Evolutionary conservation across 305 asterid species (phyloP), one percentile per base, ranked within the genome.

Genomic region (Ajuga reptans): DNA sequence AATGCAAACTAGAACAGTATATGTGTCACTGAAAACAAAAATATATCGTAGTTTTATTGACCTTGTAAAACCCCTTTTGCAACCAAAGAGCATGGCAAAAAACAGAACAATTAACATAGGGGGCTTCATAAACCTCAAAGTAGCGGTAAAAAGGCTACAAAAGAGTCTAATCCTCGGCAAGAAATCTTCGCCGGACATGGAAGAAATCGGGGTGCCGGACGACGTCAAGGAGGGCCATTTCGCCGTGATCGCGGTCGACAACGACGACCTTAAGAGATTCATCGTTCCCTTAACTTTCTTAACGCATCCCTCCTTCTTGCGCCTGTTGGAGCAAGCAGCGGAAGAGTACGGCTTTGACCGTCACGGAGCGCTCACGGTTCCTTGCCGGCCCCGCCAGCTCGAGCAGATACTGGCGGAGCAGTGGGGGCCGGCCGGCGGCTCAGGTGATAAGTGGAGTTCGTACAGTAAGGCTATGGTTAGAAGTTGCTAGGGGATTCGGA

Each of bases 211-310:
- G 8, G 83, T 88, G 46, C 89, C 90, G 0, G 78, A 79, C 4
- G 92, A 88, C 65, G 89, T 88, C 21, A 88, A 86, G 77, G 86
- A 82, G 69, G 96, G 93, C 0, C 91, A 89, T 66, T 89, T 86
- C 12, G 87, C 89, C 0, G 91, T 89, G 56, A 72, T 83, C 4
- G 89, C 93, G 9, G 81, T 37, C 31, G 89, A 83, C 42, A 81
- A 77, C 3, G 81, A 75, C 9, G 82, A 82, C 14, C 46, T 73
- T 11, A 79, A 82, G 77, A 78, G 91, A 70, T 81, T 88, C 68
- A 43, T 86, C 2, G 83, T 86, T 10, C 93, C 93, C 0, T 69
- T 86, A 78, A 76, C 77, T 39, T 86, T 60, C 45, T 61, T 88
- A 9, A 75, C 82, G 0, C 81, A 79, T 4, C 88, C 89, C 0